Base-by-base conservation (phyloP, 1,284 basidiomycete genomes). In the Phellopilus nigrolimitatus region DNA sequence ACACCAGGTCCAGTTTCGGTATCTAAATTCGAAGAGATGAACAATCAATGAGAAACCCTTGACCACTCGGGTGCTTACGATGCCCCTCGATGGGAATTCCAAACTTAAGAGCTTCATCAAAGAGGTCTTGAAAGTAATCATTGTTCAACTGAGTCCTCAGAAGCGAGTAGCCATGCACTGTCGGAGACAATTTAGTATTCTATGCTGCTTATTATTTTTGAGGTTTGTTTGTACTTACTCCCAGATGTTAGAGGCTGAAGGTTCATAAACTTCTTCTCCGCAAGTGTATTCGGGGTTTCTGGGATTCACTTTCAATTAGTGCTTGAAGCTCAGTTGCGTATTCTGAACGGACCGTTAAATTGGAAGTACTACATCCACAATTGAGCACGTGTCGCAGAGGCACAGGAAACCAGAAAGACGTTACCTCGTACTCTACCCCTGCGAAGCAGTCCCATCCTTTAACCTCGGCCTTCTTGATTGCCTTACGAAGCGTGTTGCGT, bases 1-100 rank as follows among this genome's bases (percentile, higher is more conserved):
- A 99, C 95, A 33, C 87, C 87, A 3, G 92, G 91, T 1, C 94
- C 95, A 0, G 95, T 97, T 69, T 98, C 95, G 27, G 95, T 97
- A 64, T 98, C 92, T 93, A 56, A 10, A 22, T 57, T 53, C 28
- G 36, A 42, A 17, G 9, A 31, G 25, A 48, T 9, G 41, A 27
- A 12, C 13, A 28, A 48, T 38, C 27, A 24, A n/a, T 17, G 17
- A 17, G 9, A 12, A 49, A 31, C 37, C 34, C 24, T 42, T n/a
- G 15, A 49, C 33, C 3, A 49, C 4, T 41, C 19, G 22, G 12
- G 49, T 15, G 72, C 88, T 61, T 65, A 93, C 92, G 94, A 62
- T 97, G 94, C 1, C 84, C 89, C 68, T 98, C 95, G n/a, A 97
- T 76, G 4, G 82, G 76, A 37, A 97, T 79, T 2, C 82, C 84